Evolutionary conservation across 2,329 filamentous ascomycete species (phyloP).

Genomic region (Ambrosiella cleistominuta): DNA sequence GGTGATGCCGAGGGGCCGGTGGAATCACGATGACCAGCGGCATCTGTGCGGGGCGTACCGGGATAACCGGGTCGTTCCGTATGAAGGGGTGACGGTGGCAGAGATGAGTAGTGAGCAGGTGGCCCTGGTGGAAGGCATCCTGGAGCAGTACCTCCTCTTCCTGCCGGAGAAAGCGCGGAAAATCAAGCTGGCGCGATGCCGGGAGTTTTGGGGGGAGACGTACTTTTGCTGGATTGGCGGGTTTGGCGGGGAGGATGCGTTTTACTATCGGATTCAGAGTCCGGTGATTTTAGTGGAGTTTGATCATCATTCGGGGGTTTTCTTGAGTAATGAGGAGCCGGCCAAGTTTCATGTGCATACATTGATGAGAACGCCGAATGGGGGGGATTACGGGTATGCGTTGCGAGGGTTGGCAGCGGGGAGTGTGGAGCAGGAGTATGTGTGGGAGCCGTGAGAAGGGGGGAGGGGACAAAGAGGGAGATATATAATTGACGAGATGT

Average conservation of each 20-base stretch:
- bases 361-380: conserved; percentile 52
- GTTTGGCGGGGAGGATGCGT: conserved; percentile 47
- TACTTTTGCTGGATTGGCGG: conserved; percentile 69
- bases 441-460: conserved; percentile 21
- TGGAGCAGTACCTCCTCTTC: conserved; percentile 50
- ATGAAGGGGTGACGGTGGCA: conserved; percentile 45
- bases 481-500: background rate
- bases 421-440: conserved; percentile 22
- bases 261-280: conserved; percentile 63
- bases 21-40: conserved; percentile 68
- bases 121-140: conserved; percentile 36
- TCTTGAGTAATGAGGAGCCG: conserved; percentile 53
- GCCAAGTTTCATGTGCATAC: conserved; percentile 70
- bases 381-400: conserved; percentile 54
- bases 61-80: conserved; percentile 61
- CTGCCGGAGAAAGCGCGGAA: conserved; percentile 39
- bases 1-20: conserved; percentile 48
- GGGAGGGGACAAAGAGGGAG: background rate
- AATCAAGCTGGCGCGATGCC: conserved; percentile 36
- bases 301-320: conserved; percentile 65
- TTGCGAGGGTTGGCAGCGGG: conserved; percentile 23
- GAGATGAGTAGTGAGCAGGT: conserved; percentile 32
- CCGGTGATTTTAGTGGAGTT: conserved; percentile 61
- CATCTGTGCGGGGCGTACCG: conserved; percentile 63
- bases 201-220: conserved; percentile 45